Evolutionary conservation across 208 protist genomes (phyloP).

Genomic region (Acanthamoeba healyi): DNA sequence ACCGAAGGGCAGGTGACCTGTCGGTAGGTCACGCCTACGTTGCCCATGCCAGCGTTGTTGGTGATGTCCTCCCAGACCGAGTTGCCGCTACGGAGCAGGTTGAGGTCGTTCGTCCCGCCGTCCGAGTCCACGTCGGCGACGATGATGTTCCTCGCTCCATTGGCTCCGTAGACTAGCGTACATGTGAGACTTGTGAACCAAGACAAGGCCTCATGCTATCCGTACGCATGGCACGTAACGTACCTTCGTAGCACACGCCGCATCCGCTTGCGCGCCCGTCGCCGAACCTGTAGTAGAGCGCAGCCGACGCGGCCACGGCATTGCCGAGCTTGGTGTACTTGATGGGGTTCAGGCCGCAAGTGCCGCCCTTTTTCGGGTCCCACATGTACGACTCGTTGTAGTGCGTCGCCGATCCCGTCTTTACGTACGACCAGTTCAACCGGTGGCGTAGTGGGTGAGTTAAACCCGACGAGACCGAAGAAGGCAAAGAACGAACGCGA

Average conservation of each 20-base stretch:
- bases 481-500: neutral
- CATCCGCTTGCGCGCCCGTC: neutral
- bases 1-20: neutral
- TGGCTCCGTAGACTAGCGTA: constrained; percentile 12
- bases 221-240: too few species aligned
- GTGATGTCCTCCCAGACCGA: constrained; percentile 52
- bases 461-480: neutral
- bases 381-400: constrained; percentile 50
- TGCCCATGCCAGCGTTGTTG: neutral
- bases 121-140: neutral
- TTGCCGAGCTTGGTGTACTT: neutral
- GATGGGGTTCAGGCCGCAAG: constrained; percentile 11
- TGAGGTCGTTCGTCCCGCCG: neutral
- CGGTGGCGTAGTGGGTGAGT: neutral
- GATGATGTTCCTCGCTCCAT: constrained; percentile 23
- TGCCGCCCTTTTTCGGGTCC: neutral
- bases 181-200: too few species aligned
- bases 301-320: neutral
- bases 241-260: constrained; percentile 19
- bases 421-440: neutral
- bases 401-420: neutral
- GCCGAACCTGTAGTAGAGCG: neutral
- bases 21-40: constrained; percentile 20
- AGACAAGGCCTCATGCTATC: too few species aligned
- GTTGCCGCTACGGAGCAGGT: neutral